Conservation (phyloP, 495 filamentous ascomycete species). For the Trypethelium eluteriae region DNA sequence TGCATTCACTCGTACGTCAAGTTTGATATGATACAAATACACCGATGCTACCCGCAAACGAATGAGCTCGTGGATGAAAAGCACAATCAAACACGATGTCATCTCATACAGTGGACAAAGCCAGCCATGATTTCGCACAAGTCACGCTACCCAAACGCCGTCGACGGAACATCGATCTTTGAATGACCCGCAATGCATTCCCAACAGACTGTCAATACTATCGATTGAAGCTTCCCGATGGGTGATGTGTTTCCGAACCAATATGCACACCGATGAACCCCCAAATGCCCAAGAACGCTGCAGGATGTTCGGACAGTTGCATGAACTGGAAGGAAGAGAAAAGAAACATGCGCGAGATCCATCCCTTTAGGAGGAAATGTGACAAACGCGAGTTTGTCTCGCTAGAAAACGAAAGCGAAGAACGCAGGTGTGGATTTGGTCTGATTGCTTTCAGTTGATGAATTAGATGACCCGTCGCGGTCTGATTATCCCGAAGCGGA, state of each 20-base stretch:
- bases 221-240: background rate
- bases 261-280: background rate
- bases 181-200: background rate
- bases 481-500: background rate
- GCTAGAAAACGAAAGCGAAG: background rate
- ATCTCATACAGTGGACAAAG: background rate
- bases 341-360: background rate
- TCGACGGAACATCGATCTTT: background rate
- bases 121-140: background rate
- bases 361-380: background rate
- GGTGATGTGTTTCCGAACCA: background rate
- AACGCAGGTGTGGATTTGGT: background rate
- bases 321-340: background rate
- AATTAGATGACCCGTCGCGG: background rate
- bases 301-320: background rate
- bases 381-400: background rate
- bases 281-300: conserved; percentile 5
- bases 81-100: background rate
- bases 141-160: background rate
- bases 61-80: background rate
- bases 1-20: background rate
- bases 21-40: background rate
- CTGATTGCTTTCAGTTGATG: background rate
- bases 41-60: background rate
- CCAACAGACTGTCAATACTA: background rate